These are phyloP conservation scores for Alnus glutinosa DNA, from an alignment of 306 rosid genomes.

Conservation along the genomic window DNA sequence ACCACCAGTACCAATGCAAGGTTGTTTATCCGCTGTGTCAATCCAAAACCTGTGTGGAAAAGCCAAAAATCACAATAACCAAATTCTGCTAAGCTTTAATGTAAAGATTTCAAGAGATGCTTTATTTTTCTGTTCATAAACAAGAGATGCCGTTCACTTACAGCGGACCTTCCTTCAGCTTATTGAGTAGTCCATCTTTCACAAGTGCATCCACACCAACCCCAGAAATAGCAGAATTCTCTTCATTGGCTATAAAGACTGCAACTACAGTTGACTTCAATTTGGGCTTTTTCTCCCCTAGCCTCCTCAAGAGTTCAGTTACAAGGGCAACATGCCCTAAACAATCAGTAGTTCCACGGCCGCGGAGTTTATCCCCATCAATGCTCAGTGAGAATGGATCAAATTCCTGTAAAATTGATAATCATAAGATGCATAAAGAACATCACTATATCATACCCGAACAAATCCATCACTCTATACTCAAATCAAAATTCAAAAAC, in stretches of 20 bases:
- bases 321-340: slow-evolving; percentile 93
- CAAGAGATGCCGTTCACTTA: slow-evolving; percentile 41
- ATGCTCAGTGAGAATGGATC: slow-evolving; percentile 89
- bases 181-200: slow-evolving; percentile 67
- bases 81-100: neutral
- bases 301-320: slow-evolving; percentile 79
- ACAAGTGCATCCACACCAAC: slow-evolving; percentile 91
- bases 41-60: slow-evolving; percentile 72
- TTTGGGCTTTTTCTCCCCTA: slow-evolving; percentile 67
- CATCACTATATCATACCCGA: neutral
- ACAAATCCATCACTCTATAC: neutral
- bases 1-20: slow-evolving; percentile 95
- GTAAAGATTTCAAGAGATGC: neutral
- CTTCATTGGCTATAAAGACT: slow-evolving; percentile 89
- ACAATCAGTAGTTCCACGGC: slow-evolving; percentile 97
- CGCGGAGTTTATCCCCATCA: slow-evolving; percentile 83
- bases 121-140: neutral
- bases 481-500: neutral
- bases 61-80: slow-evolving; percentile 22
- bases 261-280: slow-evolving; percentile 84
- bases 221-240: slow-evolving; percentile 77
- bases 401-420: slow-evolving; percentile 57
- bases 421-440: neutral
- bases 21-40: slow-evolving; percentile 93
- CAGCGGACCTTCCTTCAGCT: slow-evolving; percentile 83